Evolutionary conservation across 106 monocot genomes (phyloP).

Genomic region (Dendrobium chrysotoxum): DNA sequence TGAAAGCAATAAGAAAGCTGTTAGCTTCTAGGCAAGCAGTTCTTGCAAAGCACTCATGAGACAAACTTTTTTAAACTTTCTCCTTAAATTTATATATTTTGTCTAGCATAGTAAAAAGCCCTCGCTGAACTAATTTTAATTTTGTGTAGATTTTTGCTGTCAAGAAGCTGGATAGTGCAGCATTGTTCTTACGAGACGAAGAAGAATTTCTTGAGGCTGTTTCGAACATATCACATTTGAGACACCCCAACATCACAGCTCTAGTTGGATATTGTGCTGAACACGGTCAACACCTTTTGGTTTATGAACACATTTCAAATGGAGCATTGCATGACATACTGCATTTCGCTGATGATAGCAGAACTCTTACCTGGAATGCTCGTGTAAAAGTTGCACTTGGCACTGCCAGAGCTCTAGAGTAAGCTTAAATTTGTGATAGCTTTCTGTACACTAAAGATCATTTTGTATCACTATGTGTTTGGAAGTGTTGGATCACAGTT

Average conservation of each 20-base stretch:
- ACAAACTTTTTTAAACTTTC: neutral
- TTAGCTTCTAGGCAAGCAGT: neutral
- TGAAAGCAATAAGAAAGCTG: neutral
- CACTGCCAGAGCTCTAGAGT: conserved; percentile 85
- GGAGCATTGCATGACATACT: conserved; percentile 81
- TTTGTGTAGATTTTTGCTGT: conserved; percentile 65
- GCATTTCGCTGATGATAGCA: conserved; percentile 58
- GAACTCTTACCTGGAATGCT: conserved; percentile 60
- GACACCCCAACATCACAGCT: conserved; percentile 65
- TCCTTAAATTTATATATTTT: neutral
- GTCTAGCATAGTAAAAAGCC: neutral
- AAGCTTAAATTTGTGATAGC: conserved; percentile 8
- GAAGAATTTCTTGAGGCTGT: conserved; percentile 84
- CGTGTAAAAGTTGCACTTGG: conserved; percentile 84
- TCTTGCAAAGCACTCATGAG: neutral
- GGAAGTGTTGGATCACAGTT: neutral
- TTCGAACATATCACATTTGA: conserved; percentile 76
- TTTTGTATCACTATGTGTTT: neutral
- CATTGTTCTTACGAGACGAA: conserved; percentile 68
- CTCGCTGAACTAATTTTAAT: neutral
- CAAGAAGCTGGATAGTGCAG: conserved; percentile 82
- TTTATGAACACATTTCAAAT: conserved; percentile 71
- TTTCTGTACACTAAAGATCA: neutral
- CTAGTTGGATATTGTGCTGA: conserved; percentile 78
- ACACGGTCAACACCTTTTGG: conserved; percentile 72